Conservation (phyloP, 768 basidiomycete species). For the Russula sp. region DNA sequence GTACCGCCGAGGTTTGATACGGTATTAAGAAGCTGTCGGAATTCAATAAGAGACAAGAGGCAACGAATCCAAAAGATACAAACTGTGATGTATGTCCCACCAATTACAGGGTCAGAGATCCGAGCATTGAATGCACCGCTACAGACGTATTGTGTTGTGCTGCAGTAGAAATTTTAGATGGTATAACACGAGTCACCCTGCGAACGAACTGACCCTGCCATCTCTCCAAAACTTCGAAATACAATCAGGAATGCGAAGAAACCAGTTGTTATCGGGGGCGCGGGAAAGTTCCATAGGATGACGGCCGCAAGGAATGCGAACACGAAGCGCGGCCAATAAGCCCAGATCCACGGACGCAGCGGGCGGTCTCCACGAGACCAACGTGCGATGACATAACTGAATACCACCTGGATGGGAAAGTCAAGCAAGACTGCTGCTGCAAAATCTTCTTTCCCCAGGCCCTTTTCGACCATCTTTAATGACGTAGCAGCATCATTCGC, state of each 20-base stretch:
- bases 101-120: slow-evolving; percentile 92
- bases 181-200: slow-evolving; percentile 5
- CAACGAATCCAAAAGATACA: slow-evolving; percentile 23
- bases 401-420: slow-evolving; percentile 93
- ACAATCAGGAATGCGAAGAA: slow-evolving; percentile 79
- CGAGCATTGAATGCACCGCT: slow-evolving; percentile 96
- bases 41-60: neutral
- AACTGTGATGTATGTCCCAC: slow-evolving; percentile 99
- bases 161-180: slow-evolving; percentile 26
- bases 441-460: slow-evolving; percentile 89
- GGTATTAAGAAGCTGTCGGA: slow-evolving; percentile 77
- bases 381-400: slow-evolving; percentile 87
- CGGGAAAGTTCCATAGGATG: slow-evolving; percentile 81
- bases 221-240: slow-evolving; percentile 76
- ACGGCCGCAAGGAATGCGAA: slow-evolving; percentile 68
- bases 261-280: slow-evolving; percentile 56
- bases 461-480: slow-evolving; percentile 95
- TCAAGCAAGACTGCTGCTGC: slow-evolving; percentile 91
- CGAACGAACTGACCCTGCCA: slow-evolving; percentile 59
- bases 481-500: slow-evolving; percentile 89
- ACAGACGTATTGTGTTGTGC: slow-evolving; percentile 95
- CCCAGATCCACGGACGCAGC: slow-evolving; percentile 80
- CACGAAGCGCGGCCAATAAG: slow-evolving; percentile 80
- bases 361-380: slow-evolving; percentile 81
- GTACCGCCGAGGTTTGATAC: slow-evolving; percentile 97